Evolutionary conservation across 371 early-diverging fungal genomes (phyloP), one percentile per base, ranked within the genome.

Genomic region (Vittaforma corneae): DNA sequence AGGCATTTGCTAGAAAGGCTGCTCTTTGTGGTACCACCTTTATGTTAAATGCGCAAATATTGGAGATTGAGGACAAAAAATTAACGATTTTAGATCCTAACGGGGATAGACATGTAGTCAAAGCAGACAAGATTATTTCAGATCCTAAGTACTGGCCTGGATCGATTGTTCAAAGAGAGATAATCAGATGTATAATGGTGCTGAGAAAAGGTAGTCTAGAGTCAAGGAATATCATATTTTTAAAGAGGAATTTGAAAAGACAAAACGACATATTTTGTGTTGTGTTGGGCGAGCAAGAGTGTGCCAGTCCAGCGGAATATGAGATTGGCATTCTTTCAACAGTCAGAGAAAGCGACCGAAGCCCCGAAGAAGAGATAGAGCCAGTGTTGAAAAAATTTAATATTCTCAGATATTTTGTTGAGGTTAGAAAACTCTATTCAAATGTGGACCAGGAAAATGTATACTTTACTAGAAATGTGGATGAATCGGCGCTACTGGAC

Each of bases 401-500:
- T 65, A 37, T 67, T 28, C 46, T 70, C 0, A 52, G 60, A 28
- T 28, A 35, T 30, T 76, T 67, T 64, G 22, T 67, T 38, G 61
- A 59, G 38, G 57, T 68, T 24, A 42, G 67, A 42, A 45, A 72
- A 18, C 54, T 63, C 65, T 73, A 70, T 70, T 44, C 60, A 24
- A 54, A 50, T 30, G 54, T 32, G 22, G 55, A 48, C 47, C 81
- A 75, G n/a, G 71, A 76, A 9, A 88, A 88, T 62, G 82, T 87
- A 66, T 84, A 90, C 45, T 96, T 86, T 76, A 82, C 91, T 51
- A 86, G 86, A 70, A 88, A 88, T 38, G 94, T 92, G 72, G 96
- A 97, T 82, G 92, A 96, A 35, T 89, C 94, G 2, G 87, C 90
- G 22, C 93, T 95, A 84, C 93, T 96, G 84, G 98, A 92, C 79